phyloP scores from a whole-genome alignment of 1,139 yeast genomes.

The Blastobotrys apis region DNA sequence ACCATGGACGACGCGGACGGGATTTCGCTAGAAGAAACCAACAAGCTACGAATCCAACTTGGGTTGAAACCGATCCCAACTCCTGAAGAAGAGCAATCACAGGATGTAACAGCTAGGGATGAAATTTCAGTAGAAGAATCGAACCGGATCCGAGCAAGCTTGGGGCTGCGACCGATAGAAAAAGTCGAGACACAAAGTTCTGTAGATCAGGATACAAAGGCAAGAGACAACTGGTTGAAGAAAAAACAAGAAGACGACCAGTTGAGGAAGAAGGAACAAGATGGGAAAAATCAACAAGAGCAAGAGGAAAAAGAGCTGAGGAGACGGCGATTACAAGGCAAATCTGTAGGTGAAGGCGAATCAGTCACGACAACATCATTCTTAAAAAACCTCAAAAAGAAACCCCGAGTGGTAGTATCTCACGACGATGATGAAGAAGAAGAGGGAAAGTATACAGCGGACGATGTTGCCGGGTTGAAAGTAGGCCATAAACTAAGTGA shows the following conservation, averaged over 20 bases:
- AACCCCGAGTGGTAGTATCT: constrained; percentile 15
- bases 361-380: constrained; percentile 20
- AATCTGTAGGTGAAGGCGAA: constrained; percentile 27
- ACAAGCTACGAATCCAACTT: constrained; percentile 32
- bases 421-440: constrained; percentile 20
- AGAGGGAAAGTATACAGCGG: constrained; percentile 23
- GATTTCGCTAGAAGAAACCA: constrained; percentile 37
- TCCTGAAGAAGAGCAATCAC: constrained; percentile 12
- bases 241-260: constrained; percentile 22
- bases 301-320: constrained; percentile 20
- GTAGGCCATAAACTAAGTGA: constrained; percentile 47
- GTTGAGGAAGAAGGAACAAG: constrained; percentile 16
- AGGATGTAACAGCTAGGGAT: constrained; percentile 7
- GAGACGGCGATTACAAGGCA: constrained; percentile 28
- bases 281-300: constrained; percentile 24
- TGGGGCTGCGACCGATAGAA: constrained; percentile 36
- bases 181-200: constrained; percentile 13
- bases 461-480: constrained; percentile 39
- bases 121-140: constrained; percentile 36
- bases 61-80: constrained; percentile 38
- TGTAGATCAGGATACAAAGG: constrained; percentile 30
- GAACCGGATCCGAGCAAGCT: constrained; percentile 32
- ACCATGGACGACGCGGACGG: constrained; percentile 13
- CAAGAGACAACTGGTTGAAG: constrained; percentile 33
- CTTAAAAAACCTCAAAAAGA: constrained; percentile 25